These are phyloP conservation scores for Luffa acutangula DNA, from an alignment of 306 rosid genomes.

Conservation along the genomic window DNA sequence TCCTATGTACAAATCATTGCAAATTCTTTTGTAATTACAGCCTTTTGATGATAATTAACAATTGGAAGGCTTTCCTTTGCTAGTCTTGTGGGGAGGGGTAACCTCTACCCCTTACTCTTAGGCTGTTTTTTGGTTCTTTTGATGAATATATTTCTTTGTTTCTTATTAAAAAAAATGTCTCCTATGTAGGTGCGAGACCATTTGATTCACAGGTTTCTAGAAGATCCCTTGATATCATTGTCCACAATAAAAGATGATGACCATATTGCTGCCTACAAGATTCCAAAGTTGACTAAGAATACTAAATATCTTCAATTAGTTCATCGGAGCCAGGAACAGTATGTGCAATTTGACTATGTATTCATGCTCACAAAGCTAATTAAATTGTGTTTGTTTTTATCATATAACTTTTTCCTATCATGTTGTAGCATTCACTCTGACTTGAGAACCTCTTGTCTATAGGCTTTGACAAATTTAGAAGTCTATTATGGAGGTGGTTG, in stretches of 20 bases:
- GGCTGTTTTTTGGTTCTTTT: neutral
- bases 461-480: neutral
- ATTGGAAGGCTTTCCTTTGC: neutral
- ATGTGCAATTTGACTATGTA: slow-evolving; percentile 21
- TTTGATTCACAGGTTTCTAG: slow-evolving; percentile 65
- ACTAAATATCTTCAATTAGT: slow-evolving; percentile 75
- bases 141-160: neutral
- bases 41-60: neutral
- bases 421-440: neutral
- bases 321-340: slow-evolving; percentile 78
- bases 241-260: slow-evolving; percentile 85
- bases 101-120: neutral
- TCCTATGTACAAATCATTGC: neutral
- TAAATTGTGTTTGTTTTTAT: neutral
- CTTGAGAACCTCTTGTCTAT: neutral
- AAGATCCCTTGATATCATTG: slow-evolving; percentile 69
- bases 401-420: neutral
- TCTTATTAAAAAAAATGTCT: no score
- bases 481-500: neutral
- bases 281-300: slow-evolving; percentile 55
- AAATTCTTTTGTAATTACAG: neutral
- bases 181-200: slow-evolving; percentile 60
- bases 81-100: no score
- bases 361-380: neutral
- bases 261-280: slow-evolving; percentile 71